Conservation (phyloP, 169 alveolate genomes). For the Plasmodium gonderi region DNA sequence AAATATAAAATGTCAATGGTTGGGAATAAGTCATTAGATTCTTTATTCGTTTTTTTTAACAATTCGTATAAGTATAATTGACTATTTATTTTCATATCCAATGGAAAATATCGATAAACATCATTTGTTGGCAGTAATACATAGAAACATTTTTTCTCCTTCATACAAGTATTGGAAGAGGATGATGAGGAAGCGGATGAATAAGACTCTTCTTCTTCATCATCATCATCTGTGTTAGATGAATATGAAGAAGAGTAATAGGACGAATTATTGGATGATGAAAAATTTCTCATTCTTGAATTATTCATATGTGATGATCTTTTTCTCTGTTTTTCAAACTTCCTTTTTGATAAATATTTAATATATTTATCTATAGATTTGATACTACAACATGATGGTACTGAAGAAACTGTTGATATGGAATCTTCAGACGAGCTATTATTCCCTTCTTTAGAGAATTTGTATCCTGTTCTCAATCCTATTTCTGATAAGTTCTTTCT, state of each 20-base stretch:
- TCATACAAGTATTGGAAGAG: conserved; percentile 26
- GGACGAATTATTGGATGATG: conserved; percentile 1
- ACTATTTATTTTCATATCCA: conserved; percentile 43
- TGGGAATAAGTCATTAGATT: conserved; percentile 61
- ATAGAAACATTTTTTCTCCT: conserved; percentile 47
- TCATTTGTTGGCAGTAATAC: conserved; percentile 24
- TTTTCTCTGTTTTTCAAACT: not conserved
- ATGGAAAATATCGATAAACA: conserved; percentile 42
- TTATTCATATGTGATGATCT: not conserved
- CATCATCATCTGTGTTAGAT: not conserved
- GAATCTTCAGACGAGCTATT: not conserved
- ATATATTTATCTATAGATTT: conserved; percentile 48
- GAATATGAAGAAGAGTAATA: conserved; percentile 1
- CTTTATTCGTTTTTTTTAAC: conserved; percentile 50
- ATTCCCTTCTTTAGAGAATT: too few relatives aligned
- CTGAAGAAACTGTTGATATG: conserved; percentile 21
- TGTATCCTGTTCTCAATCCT: too few relatives aligned
- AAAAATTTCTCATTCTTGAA: not conserved
- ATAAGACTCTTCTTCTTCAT: not conserved
- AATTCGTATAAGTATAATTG: conserved; percentile 36
- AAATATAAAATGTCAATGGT: conserved; percentile 59
- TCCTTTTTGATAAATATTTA: conserved; percentile 35
- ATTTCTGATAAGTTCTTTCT: too few relatives aligned
- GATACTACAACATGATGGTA: conserved; percentile 47
- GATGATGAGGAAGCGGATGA: conserved; percentile 32